A percentile compares a stretch with the other conserved stretches of the same genome.
Evolutionary conservation across 768 basidiomycete genomes (phyloP).

Genomic region (Rhizopogon sp.): DNA sequence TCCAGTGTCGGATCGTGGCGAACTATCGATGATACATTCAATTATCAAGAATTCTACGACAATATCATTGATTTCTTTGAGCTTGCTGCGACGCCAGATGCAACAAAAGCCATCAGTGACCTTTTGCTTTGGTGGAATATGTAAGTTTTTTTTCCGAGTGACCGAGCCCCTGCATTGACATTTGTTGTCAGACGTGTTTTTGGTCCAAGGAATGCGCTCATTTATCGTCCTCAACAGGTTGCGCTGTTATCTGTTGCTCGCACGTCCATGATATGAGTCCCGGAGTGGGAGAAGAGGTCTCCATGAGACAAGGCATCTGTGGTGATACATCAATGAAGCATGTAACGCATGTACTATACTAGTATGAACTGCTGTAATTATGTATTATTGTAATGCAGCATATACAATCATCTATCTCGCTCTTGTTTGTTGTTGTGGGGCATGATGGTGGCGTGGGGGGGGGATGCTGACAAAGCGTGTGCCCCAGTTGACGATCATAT

Average conservation of each 20-base stretch:
- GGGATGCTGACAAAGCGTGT: too few species aligned
- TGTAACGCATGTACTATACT: too few species aligned
- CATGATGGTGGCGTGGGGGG: too few species aligned
- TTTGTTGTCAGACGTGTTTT: background rate
- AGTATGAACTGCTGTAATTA: too few species aligned
- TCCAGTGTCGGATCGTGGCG: slow-evolving; percentile 7
- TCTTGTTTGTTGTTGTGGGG: too few species aligned
- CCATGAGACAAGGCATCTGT: too few species aligned
- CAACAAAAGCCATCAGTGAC: background rate
- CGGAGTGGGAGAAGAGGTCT: too few species aligned
- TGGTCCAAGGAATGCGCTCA: background rate
- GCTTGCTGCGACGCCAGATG: background rate
- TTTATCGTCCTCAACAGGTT: background rate
- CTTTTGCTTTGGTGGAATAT: slow-evolving; percentile 12
- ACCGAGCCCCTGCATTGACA: background rate
- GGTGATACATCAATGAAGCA: too few species aligned
- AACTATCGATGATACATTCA: slow-evolving; percentile 3
- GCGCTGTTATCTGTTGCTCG: background rate
- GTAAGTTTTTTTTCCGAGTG: slow-evolving; percentile 2
- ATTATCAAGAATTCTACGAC: slow-evolving; percentile 11
- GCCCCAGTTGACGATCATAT: too few species aligned
- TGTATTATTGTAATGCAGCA: too few species aligned
- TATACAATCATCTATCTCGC: too few species aligned
- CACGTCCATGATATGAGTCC: too few species aligned
- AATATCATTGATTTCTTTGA: slow-evolving; percentile 16